Evolutionary conservation across 148 eudicot genomes (phyloP), one percentile per base, ranked within the genome.

Genomic region (Rhododendron kiyosumense): DNA sequence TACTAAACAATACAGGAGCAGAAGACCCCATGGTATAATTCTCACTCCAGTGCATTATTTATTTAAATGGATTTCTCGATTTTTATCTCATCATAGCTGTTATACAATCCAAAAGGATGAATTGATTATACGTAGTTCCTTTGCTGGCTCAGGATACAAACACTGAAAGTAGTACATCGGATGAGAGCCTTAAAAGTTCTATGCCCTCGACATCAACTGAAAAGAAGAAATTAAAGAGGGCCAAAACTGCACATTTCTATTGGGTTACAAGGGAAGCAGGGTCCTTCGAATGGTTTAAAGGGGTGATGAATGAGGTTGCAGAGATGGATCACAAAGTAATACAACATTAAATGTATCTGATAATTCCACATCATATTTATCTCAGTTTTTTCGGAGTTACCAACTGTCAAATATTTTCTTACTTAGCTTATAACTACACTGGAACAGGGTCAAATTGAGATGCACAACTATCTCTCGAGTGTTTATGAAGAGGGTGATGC

Each of bases 401-500:
- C 14, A 22, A 81, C 15, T 89, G n/a, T 85, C 26, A 0, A 6
- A 7, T 74, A 63, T 51, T 36, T 43, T 71, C 28, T 34, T 11
- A 83, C 24, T 52, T 24, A 34, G 41, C 57, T 77, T 43, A 14
- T 36, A 34, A 57, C 75, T 85, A 10, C 57, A 28, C 12, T 83
- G 86, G 83, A 49, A 90, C 83, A 97, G 99, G 99, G 98, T 77
- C 93, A 93, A 90, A 95, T 97, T 36, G 98, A 97, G 74, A 90
- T 95, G 98, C 99, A 97, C 89, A 97, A 97, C 86, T 95, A 97
- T 84, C 94, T 94, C 26, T 95, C 98, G 1, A 95, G 98, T 83
- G 99, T 97, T 61, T 97, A 95, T 59, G 99, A 97, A 91, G 99
- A 97, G 79, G 93, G 99, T 17, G 99, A 97, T 88, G 99, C 99